Conservation (phyloP, 176 grass and related monocot genomes). For the Paspalum notatum region DNA sequence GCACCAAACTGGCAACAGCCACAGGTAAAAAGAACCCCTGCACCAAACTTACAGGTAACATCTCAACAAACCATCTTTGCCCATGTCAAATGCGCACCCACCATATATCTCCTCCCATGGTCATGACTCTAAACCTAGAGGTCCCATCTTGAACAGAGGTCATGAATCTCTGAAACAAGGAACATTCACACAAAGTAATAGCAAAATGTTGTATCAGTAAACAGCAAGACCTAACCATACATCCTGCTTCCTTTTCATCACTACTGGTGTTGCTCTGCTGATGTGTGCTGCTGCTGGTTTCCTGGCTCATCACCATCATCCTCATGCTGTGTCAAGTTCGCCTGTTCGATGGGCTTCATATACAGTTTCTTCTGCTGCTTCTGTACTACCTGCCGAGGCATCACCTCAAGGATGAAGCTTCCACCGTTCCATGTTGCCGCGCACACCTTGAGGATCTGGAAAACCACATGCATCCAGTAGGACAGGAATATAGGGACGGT, state of each 20-base stretch:
- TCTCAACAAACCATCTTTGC: background rate
- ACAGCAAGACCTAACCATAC: constrained; percentile 30
- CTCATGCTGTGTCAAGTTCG: background rate
- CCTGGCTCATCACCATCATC: background rate
- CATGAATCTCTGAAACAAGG: background rate
- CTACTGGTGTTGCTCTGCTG: constrained; percentile 33
- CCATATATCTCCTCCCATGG: background rate
- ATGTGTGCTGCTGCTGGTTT: constrained; percentile 13
- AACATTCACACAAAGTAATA: constrained; percentile 6
- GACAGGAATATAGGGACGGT: constrained; percentile 95
- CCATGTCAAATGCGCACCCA: background rate
- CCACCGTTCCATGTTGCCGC: constrained; percentile 89
- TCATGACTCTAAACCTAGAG: background rate
- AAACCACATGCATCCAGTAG: constrained; percentile 69
- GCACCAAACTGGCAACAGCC: background rate
- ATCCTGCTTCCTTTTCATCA: background rate
- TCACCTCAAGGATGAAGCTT: constrained; percentile 93
- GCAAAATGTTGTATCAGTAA: constrained; percentile 7
- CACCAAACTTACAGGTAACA: constrained; percentile 5
- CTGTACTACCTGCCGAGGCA: constrained; percentile 70
- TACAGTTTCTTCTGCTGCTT: constrained; percentile 84
- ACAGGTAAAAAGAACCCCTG: background rate
- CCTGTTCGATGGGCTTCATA: constrained; percentile 61
- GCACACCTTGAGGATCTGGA: constrained; percentile 91
- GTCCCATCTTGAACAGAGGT: background rate